Evolutionary conservation across 768 basidiomycete species (phyloP).

Genomic region (Leccinum uliginosum): DNA sequence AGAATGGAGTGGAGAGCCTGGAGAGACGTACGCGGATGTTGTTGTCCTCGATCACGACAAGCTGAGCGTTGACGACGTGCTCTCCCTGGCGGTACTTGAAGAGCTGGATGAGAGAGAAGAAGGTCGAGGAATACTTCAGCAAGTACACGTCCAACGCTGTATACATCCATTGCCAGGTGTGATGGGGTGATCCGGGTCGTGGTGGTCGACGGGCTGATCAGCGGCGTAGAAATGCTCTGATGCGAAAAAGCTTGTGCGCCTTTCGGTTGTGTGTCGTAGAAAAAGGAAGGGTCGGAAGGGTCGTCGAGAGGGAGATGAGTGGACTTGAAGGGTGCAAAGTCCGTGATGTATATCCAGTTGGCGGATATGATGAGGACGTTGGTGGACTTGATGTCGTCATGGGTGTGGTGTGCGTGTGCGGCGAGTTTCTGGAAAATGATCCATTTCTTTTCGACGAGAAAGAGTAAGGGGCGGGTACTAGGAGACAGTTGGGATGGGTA

Average conservation of each 20-base stretch:
- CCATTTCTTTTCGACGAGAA: conserved; percentile 94
- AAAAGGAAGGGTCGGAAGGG: conserved; percentile 96
- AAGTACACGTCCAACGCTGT: conserved; percentile 90
- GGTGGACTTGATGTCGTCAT: conserved; percentile 97
- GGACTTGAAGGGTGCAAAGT: conserved; percentile 94
- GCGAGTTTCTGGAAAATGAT: conserved; percentile 90
- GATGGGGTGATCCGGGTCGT: conserved; percentile 68
- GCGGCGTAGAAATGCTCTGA: conserved; percentile 93
- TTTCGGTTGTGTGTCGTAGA: conserved; percentile 94
- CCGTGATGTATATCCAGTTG: conserved; percentile 93
- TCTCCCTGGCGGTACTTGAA: conserved; percentile 92
- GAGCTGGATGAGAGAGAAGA: conserved; percentile 91
- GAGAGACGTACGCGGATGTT: conserved; percentile 66
- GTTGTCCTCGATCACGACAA: conserved; percentile 74
- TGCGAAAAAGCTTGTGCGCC: conserved; percentile 92
- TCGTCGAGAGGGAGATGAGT: conserved; percentile 94
- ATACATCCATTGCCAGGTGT: conserved; percentile 98
- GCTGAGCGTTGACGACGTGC: conserved; percentile 64
- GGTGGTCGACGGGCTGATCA: conserved; percentile 55
- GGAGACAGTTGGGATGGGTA: background rate
- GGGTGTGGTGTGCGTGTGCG: conserved; percentile 80
- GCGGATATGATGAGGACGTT: conserved; percentile 95
- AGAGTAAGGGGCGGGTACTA: conserved; percentile 95
- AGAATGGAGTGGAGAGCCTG: background rate
- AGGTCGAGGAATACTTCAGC: conserved; percentile 93